Base-by-base conservation (phyloP, 2,329 filamentous ascomycete species). In the Alternaria consortialis region DNA sequence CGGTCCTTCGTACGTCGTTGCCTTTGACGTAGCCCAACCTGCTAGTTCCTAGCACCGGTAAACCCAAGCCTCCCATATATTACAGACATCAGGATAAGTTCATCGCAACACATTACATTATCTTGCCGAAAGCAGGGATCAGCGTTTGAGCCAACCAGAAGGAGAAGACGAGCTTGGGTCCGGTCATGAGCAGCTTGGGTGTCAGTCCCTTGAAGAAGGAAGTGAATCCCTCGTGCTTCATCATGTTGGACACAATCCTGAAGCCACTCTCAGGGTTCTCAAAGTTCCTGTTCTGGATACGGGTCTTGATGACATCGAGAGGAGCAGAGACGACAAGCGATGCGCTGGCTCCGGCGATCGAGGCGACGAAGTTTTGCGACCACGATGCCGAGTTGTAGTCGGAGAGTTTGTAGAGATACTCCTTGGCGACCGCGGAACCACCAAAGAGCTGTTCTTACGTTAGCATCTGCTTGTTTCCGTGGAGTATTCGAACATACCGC, bases 91-190 rank as follows among this genome's bases (percentile, higher is more conserved):
- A 57, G 55, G 59, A 46, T 54, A 48, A 56, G 54, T 56, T 58
- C 58, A 64, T 51, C 46, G 53, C 62, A 52, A 50, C 44, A 56
- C 44, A 62, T 69, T 84, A 88, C 78, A 88, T 81, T 60, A 89
- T 78, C 80, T 88, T 88, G 74, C 88, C 92, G 80, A 98, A 98
- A 39, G 93, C 91, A 53, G 95, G 95, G 77, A 99, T 99, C 74
- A 99, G 85, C 31, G 95, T 98, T 85, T 99, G 95, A 59, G 95
- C 95, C 77, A 99, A 88, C 95, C 95, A 99, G 89, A 99, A 99
- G 63, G 94, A 97, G 85, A 99, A 99, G 65, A 98, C 95, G 63
- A 99, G 87, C 87, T 99, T 99, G 66, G 95, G 95, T 25, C 95
- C 96, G 15, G 95, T 99, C 95, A 99, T 99, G 75, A 99, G 87